Evolutionary conservation across 2,329 filamentous ascomycete genomes (phyloP).

Genomic region (Alternaria infectoria): DNA sequence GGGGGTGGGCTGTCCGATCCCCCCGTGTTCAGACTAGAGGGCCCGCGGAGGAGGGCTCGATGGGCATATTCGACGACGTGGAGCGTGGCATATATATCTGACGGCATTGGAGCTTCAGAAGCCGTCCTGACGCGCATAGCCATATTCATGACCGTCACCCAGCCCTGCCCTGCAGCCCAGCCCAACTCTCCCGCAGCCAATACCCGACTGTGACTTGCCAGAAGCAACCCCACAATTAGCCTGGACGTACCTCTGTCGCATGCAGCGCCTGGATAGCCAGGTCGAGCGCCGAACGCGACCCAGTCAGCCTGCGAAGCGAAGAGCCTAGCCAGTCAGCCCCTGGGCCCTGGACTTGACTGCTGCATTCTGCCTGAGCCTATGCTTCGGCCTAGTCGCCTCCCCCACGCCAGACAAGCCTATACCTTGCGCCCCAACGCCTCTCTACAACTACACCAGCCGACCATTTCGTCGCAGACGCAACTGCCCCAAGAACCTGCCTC

Average conservation of each 20-base stretch:
- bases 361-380: slow-evolving; percentile 17
- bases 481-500: slow-evolving; percentile 3
- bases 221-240: slow-evolving; percentile 14
- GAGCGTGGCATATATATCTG: slow-evolving; percentile 9
- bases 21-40: slow-evolving; percentile 7
- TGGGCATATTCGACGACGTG: slow-evolving; percentile 3
- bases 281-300: background rate
- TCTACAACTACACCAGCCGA: slow-evolving; percentile 1
- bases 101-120: background rate
- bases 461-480: slow-evolving; percentile 5
- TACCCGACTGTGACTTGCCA: slow-evolving; percentile 7
- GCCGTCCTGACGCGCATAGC: slow-evolving; percentile 5
- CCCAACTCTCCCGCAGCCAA: slow-evolving; percentile 14
- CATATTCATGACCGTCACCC: slow-evolving; percentile 2
- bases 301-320: slow-evolving; percentile 1
- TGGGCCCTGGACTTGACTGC: slow-evolving; percentile 10
- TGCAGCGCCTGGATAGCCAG: slow-evolving; percentile 9
- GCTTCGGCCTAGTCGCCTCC: slow-evolving; percentile 14
- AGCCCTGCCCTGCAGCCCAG: slow-evolving; percentile 18
- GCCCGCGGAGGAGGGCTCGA: background rate
- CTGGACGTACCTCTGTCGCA: slow-evolving; percentile 14
- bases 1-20: slow-evolving; percentile 6
- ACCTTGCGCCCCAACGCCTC: slow-evolving; percentile 23
- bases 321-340: slow-evolving; percentile 2
- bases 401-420: slow-evolving; percentile 13